Conservation (phyloP, 2,329 filamentous ascomycete genomes). For the Xylogone sp. region DNA sequence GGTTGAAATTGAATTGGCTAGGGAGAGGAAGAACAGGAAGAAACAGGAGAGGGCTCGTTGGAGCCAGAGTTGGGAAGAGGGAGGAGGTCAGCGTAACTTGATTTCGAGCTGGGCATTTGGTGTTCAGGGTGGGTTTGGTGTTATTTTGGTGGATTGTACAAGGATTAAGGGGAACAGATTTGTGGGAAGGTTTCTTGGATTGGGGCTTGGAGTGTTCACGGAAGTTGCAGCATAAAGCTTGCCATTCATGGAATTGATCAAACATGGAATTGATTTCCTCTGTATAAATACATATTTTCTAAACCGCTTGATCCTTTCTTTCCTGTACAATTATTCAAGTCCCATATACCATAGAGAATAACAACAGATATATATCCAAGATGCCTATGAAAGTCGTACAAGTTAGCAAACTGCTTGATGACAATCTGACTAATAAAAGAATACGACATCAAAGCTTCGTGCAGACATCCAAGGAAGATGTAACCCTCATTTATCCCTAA, state of each 20-base stretch:
- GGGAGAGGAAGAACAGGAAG: slow-evolving; percentile 84
- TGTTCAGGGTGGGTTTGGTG: not conserved
- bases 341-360: too few relatives aligned
- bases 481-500: slow-evolving; percentile 63
- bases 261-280: too few relatives aligned
- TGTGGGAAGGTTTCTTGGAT: not conserved
- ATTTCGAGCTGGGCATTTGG: not conserved
- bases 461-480: slow-evolving; percentile 78
- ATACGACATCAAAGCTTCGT: slow-evolving; percentile 11
- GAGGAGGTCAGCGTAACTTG: not conserved
- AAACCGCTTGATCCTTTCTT: too few relatives aligned
- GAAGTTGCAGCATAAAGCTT: too few relatives aligned
- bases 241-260: too few relatives aligned
- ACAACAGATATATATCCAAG: too few relatives aligned
- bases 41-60: slow-evolving; percentile 83
- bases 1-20: slow-evolving; percentile 96
- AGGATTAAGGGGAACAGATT: not conserved
- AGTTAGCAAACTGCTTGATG: too few relatives aligned
- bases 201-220: too few relatives aligned
- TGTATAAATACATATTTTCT: not conserved
- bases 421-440: not conserved
- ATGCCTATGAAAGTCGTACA: too few relatives aligned
- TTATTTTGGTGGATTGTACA: not conserved
- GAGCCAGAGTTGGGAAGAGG: slow-evolving; percentile 23
- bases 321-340: too few relatives aligned